Evolutionary conservation across 78 protist genomes (phyloP), one percentile per base, ranked within the genome.

Genomic region (Dictyostelium intermedium): DNA sequence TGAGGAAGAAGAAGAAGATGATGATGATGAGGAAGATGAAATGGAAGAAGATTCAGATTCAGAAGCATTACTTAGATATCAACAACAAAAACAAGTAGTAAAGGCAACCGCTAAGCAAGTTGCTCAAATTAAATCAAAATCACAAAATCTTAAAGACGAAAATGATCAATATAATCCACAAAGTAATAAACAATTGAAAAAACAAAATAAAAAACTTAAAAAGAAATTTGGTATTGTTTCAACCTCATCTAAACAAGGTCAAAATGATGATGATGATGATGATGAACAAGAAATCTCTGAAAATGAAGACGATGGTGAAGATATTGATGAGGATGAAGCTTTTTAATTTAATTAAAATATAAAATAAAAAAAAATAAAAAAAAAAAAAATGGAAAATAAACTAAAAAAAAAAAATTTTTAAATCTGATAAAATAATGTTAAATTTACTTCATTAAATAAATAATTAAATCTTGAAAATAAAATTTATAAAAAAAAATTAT

Each of bases 81-180:
- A 77, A 77, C 70, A 63, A 66, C 83, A 89, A 70, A 32, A 32
- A 78, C 80, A 60, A 63, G 47, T 60, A 0, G 61, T 39, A 14
- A 50, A 82, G 60, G 34, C 23, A 18, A 16, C 45, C 0, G 35
- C 27, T 11, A 66, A 78, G 47, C 41, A 50, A 20, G 35, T 77
- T 77, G 30, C 63, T 10, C n/a, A 39, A 39, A 43, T 23, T 77
- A 86, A 73, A 35, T 25, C 45, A 13, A 89, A 91, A 66, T 8
- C 23, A 14, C 96, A 92, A 60, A 84, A 92, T 45, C 86, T 92
- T 25, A 83, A 16, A 25, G 96, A 92, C 34, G 91, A 92, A 56
- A 66, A 72, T 14, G 96, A 92, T 60, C 91, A 92, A 74, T 84
- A 14, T 37, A 92, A 92, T 41, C 96, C 96, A 61, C 96, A 92